Conservation (phyloP, 768 basidiomycete genomes). For the Gymnopilus junonius region DNA sequence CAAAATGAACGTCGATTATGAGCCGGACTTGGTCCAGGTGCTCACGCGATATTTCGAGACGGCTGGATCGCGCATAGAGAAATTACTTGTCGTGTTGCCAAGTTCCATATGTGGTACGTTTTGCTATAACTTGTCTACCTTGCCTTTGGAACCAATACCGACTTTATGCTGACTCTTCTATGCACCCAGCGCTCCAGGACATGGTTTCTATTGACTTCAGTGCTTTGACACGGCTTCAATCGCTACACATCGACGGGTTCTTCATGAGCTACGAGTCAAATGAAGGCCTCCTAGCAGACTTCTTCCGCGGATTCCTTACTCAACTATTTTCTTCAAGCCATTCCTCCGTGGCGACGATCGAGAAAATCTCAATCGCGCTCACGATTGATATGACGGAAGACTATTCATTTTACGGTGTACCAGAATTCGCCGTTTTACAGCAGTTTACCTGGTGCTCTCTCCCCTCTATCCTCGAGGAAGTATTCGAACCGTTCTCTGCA, state of each 20-base stretch:
- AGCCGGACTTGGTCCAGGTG: slow-evolving; percentile 12
- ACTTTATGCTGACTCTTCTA: background rate
- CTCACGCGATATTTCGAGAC: slow-evolving; percentile 23
- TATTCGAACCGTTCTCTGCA: slow-evolving; percentile 7
- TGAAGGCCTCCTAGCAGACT: slow-evolving; percentile 16
- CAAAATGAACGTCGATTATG: slow-evolving; percentile 27
- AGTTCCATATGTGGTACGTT: slow-evolving; percentile 26
- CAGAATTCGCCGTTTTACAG: slow-evolving; percentile 30
- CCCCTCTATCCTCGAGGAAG: slow-evolving; percentile 25
- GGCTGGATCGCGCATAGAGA: slow-evolving; percentile 27
- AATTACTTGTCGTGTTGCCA: slow-evolving; percentile 29
- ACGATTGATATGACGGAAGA: slow-evolving; percentile 22
- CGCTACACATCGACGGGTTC: slow-evolving; percentile 31
- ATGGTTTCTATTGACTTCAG: slow-evolving; percentile 25
- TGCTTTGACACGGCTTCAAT: slow-evolving; percentile 20
- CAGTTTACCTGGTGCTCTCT: slow-evolving; percentile 32
- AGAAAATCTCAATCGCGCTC: slow-evolving; percentile 27
- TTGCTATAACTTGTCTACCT: too few relatives aligned
- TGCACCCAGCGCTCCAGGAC: slow-evolving; percentile 19
- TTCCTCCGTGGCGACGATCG: slow-evolving; percentile 2
- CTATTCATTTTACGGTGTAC: slow-evolving; percentile 31
- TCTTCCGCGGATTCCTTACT: slow-evolving; percentile 27
- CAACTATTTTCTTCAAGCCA: slow-evolving; percentile 23
- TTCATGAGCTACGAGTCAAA: slow-evolving; percentile 22
- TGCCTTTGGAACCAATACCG: too few relatives aligned